Evolutionary conservation across 106 monocot species (phyloP).

Genomic region (Posidonia australis): DNA sequence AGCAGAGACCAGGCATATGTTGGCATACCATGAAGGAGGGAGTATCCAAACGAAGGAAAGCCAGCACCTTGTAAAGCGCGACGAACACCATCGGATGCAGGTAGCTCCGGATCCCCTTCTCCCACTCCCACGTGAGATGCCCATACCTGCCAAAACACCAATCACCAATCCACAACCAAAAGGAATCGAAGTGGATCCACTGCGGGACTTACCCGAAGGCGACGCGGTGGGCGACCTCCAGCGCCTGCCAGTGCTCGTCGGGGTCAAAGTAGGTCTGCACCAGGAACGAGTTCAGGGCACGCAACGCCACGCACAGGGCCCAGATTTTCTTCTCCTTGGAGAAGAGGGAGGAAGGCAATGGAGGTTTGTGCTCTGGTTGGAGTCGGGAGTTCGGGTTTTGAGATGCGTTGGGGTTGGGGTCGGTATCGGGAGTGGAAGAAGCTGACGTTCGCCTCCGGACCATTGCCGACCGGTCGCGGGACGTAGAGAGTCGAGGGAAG

Average conservation of each 20-base stretch:
- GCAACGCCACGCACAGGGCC: slow-evolving; percentile 40
- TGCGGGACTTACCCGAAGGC: slow-evolving; percentile 43
- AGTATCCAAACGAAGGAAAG: slow-evolving; percentile 50
- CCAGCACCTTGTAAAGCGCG: slow-evolving; percentile 56
- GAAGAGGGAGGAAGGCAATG: slow-evolving; percentile 5
- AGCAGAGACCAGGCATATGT: neutral
- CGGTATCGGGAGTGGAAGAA: neutral
- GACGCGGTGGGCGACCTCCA: slow-evolving; percentile 87
- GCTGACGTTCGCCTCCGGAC: neutral
- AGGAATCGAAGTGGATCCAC: neutral
- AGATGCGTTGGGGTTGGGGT: too few relatives aligned
- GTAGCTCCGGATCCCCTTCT: slow-evolving; percentile 73
- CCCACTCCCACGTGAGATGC: slow-evolving; percentile 94
- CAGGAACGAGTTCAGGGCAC: slow-evolving; percentile 49
- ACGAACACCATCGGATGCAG: slow-evolving; percentile 74
- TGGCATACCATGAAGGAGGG: slow-evolving; percentile 66
- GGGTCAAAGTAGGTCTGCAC: slow-evolving; percentile 95
- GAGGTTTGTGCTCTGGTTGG: too few relatives aligned
- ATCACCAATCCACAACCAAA: too few relatives aligned
- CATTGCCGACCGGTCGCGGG: too few relatives aligned
- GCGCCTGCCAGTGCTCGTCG: slow-evolving; percentile 92
- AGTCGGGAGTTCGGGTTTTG: too few relatives aligned
- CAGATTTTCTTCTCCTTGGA: slow-evolving; percentile 36
- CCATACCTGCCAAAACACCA: slow-evolving; percentile 71
- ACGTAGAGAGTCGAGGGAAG: too few relatives aligned